Evolutionary conservation across 768 basidiomycete genomes (phyloP).

Genomic region (Lactarius sanguifluus): DNA sequence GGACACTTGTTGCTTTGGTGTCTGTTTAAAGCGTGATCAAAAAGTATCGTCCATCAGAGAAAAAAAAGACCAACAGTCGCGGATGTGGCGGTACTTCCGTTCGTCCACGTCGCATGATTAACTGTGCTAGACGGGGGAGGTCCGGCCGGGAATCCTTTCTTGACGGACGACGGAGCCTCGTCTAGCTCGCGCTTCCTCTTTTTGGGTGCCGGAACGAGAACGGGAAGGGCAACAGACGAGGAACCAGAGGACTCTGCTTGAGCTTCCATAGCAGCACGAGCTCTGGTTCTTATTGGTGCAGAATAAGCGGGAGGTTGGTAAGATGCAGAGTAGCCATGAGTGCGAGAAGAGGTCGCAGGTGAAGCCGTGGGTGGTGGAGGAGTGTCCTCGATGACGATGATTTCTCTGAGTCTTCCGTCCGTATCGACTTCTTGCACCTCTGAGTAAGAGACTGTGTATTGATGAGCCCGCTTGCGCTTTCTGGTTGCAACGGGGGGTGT

Average conservation of each 20-base stretch:
- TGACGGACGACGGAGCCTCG: conserved; percentile 67
- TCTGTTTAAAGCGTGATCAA: conserved; percentile 42
- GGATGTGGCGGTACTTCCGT: conserved; percentile 59
- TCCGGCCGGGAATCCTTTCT: conserved; percentile 55
- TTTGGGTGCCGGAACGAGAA: conserved; percentile 76
- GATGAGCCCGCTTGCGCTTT: conserved; percentile 81
- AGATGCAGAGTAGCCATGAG: conserved; percentile 70
- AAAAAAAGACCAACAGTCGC: conserved; percentile 59
- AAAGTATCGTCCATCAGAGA: conserved; percentile 34
- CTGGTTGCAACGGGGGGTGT: conserved; percentile 71
- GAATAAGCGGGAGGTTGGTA: conserved; percentile 76
- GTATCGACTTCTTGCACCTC: conserved; percentile 86
- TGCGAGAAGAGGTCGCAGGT: conserved; percentile 64
- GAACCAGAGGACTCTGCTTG: conserved; percentile 67
- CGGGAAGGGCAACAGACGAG: conserved; percentile 61
- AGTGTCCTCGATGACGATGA: conserved; percentile 92
- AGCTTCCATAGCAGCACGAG: conserved; percentile 83
- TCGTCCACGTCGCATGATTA: conserved; percentile 65
- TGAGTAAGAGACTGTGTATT: conserved; percentile 82
- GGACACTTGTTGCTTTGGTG: conserved; percentile 63
- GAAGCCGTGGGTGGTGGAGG: conserved; percentile 81
- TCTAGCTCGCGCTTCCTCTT: conserved; percentile 78
- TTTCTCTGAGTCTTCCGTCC: conserved; percentile 73
- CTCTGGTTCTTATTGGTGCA: conserved; percentile 79
- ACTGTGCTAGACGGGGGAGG: conserved; percentile 51